These are phyloP conservation scores for Suillus cothurnatus DNA, from an alignment of 768 basidiomycete species.

Conservation along the genomic window DNA sequence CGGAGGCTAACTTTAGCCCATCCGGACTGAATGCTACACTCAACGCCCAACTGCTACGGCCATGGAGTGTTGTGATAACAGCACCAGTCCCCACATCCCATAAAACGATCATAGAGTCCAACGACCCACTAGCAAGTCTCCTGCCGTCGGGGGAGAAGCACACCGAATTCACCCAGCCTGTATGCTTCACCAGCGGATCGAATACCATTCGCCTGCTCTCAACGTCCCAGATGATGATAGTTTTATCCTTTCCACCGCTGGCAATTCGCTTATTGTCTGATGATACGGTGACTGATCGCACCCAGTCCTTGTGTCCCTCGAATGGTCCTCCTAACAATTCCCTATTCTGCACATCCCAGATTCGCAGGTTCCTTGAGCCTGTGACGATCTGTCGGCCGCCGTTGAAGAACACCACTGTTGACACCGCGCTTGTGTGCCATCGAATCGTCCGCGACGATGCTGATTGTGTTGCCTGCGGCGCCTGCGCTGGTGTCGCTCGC, in stretches of 20 bases:
- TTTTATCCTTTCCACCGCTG: neutral
- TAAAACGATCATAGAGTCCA: neutral
- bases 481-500: neutral
- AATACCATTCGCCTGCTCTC: neutral
- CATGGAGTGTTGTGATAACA: neutral
- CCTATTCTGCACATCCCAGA: neutral
- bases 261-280: neutral
- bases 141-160: neutral
- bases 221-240: neutral
- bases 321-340: neutral
- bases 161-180: neutral
- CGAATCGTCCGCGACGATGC: neutral
- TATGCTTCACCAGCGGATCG: neutral
- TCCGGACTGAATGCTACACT: neutral
- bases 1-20: neutral
- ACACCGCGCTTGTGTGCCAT: neutral
- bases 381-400: neutral
- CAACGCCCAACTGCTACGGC: neutral
- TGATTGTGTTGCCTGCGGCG: neutral
- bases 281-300: neutral
- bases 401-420: neutral
- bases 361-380: neutral
- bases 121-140: neutral
- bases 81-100: neutral
- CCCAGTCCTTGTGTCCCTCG: neutral